Percentiles rank a stretch among this genome's conserved stretches.
Evolutionary conservation across 345 rosid genomes (phyloP).

Genomic region (Eucalyptus regnans): DNA sequence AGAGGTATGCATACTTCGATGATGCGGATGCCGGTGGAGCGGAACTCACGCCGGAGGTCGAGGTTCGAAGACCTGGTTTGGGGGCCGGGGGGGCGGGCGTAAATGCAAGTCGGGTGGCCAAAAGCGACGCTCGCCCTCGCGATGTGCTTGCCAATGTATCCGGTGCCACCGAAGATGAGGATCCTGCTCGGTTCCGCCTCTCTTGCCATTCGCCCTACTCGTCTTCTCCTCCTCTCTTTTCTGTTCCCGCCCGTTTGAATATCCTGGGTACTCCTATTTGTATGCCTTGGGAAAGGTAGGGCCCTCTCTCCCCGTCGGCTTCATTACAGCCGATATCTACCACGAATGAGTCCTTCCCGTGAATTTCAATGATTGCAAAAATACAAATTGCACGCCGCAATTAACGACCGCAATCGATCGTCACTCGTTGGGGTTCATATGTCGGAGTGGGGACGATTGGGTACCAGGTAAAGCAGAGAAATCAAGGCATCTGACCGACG

Average conservation of each 20-base stretch:
- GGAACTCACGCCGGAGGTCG: not conserved
- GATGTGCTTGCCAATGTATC: slow-evolving; percentile 15
- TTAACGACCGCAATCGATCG: too few relatives aligned
- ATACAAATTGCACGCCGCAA: too few relatives aligned
- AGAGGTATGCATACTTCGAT: not conserved
- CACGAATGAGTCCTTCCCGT: too few relatives aligned
- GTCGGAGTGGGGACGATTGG: too few relatives aligned
- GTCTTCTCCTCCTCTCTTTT: too few relatives aligned
- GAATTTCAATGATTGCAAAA: too few relatives aligned
- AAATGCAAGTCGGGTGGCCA: slow-evolving; percentile 6
- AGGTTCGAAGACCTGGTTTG: not conserved
- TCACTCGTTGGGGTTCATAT: too few relatives aligned
- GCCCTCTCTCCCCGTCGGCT: too few relatives aligned
- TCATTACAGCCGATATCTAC: accelerated
- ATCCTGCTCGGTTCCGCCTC: not conserved
- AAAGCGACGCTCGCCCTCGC: slow-evolving; percentile 13
- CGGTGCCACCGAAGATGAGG: slow-evolving; percentile 22
- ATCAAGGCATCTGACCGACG: too few relatives aligned
- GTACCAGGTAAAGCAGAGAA: too few relatives aligned
- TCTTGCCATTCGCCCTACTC: not conserved
- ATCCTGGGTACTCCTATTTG: not conserved
- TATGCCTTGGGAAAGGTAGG: too few relatives aligned
- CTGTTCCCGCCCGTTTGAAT: too few relatives aligned
- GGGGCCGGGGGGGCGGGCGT: not conserved
- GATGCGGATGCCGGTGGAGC: not conserved